Conservation (phyloP, 495 filamentous ascomycete species). For the Stereocaulon alpinum region DNA sequence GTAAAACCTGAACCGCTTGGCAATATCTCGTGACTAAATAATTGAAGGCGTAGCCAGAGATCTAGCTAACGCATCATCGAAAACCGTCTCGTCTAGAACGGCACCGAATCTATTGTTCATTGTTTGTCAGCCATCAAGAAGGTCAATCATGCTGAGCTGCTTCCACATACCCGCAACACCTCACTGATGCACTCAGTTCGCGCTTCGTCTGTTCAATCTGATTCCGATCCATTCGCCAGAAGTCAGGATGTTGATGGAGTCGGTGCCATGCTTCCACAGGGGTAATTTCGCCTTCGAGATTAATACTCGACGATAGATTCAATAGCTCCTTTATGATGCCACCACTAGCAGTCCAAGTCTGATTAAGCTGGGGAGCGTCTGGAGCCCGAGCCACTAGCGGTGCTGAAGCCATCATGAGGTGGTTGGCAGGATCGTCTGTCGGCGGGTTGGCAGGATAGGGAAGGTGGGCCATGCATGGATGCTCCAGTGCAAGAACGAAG, state of each 20-base stretch:
- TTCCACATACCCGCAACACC: slow-evolving; percentile 23
- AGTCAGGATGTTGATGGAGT: slow-evolving; percentile 20
- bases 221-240: slow-evolving; percentile 14
- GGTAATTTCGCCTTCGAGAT: slow-evolving; percentile 65
- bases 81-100: slow-evolving; percentile 19
- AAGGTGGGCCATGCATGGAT: slow-evolving; percentile 25
- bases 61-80: slow-evolving; percentile 12
- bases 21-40: background rate
- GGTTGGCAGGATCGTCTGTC: slow-evolving; percentile 17
- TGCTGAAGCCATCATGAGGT: slow-evolving; percentile 21
- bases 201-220: slow-evolving; percentile 19
- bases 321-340: slow-evolving; percentile 22
- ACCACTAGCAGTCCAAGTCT: slow-evolving; percentile 19
- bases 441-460: slow-evolving; percentile 16
- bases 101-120: slow-evolving; percentile 20
- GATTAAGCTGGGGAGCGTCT: slow-evolving; percentile 11
- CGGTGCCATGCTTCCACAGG: slow-evolving; percentile 26
- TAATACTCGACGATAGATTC: slow-evolving; percentile 32
- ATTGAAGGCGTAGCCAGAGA: background rate
- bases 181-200: slow-evolving; percentile 17
- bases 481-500: slow-evolving; percentile 24
- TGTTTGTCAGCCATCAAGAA: background rate
- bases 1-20: background rate
- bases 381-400: slow-evolving; percentile 19
- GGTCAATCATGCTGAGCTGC: background rate